Percentiles rank a stretch among this genome's conserved stretches.
These are phyloP conservation scores for Paramecium primaurelia DNA, from an alignment of 73 alveolate genomes.

Conservation along the genomic window DNA sequence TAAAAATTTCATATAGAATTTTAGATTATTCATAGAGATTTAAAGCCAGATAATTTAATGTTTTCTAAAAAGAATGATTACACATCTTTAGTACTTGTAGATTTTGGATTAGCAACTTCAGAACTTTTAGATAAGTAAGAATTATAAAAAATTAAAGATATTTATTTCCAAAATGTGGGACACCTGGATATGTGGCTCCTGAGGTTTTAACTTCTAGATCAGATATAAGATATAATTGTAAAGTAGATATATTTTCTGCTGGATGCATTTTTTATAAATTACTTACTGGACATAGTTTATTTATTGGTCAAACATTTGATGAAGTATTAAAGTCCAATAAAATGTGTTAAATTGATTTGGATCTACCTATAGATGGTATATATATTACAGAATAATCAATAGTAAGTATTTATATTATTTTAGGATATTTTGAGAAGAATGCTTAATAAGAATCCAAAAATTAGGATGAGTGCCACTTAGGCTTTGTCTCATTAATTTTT, in stretches of 20 bases:
- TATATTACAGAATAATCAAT: background rate
- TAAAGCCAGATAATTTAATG: slow-evolving; percentile 61
- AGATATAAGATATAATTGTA: background rate
- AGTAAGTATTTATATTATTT: background rate
- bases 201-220: slow-evolving; percentile 61
- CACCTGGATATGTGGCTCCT: slow-evolving; percentile 76
- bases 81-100: slow-evolving; percentile 29
- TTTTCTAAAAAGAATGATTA: slow-evolving; percentile 23
- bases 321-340: slow-evolving; percentile 26
- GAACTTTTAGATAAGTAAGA: slow-evolving; percentile 15
- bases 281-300: slow-evolving; percentile 59
- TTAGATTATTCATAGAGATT: slow-evolving; percentile 57
- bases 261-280: slow-evolving; percentile 60
- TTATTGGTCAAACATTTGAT: slow-evolving; percentile 30
- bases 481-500: slow-evolving; percentile 20
- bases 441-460: slow-evolving; percentile 52
- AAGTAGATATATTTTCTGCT: slow-evolving; percentile 48
- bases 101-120: slow-evolving; percentile 54
- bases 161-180: slow-evolving; percentile 58
- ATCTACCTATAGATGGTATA: background rate
- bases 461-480: slow-evolving; percentile 21
- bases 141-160: background rate
- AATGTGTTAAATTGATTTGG: slow-evolving; percentile 4
- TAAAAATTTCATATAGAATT: background rate
- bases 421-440: slow-evolving; percentile 50